phyloP scores from a whole-genome alignment of 23 red algal species.

The Agarophyton chilense region DNA sequence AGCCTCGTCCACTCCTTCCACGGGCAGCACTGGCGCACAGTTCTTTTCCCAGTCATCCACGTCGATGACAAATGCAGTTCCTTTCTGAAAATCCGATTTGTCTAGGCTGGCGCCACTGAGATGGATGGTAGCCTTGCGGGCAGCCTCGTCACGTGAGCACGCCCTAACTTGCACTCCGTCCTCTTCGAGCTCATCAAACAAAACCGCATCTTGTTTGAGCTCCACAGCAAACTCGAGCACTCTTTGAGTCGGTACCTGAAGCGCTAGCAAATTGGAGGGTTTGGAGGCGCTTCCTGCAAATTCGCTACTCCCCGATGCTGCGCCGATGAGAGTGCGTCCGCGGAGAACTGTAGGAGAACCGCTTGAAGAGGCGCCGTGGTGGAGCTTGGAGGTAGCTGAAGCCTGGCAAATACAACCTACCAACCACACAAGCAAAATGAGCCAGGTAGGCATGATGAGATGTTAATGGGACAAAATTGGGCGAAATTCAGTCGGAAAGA shows the following conservation, averaged over 20 bases:
- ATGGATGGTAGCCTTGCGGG: background rate
- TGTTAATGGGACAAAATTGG: no score
- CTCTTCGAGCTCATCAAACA: conserved; percentile 37
- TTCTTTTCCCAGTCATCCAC: conserved; percentile 28
- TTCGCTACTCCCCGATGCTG: background rate
- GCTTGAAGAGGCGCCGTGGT: background rate
- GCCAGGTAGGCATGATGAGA: no score
- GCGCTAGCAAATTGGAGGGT: background rate
- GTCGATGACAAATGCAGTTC: conserved; percentile 23
- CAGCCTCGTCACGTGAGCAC: background rate
- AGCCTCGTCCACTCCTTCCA: conserved; percentile 16
- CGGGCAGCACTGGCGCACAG: background rate
- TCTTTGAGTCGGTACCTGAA: background rate
- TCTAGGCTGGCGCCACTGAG: background rate
- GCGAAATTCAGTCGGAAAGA: no score
- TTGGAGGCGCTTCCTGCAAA: background rate
- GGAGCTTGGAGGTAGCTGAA: background rate
- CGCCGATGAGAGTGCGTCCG: background rate
- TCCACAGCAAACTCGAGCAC: background rate
- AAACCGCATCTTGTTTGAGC: background rate
- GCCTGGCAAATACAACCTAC: background rate
- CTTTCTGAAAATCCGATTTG: background rate
- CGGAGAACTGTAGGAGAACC: conserved; percentile 4
- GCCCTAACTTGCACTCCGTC: background rate
- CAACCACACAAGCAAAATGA: background rate